Percentiles rank a stretch among this genome's conserved stretches.
phyloP scores from a whole-genome alignment of 2,329 filamentous ascomycete genomes.

The Epichloe typhina region DNA sequence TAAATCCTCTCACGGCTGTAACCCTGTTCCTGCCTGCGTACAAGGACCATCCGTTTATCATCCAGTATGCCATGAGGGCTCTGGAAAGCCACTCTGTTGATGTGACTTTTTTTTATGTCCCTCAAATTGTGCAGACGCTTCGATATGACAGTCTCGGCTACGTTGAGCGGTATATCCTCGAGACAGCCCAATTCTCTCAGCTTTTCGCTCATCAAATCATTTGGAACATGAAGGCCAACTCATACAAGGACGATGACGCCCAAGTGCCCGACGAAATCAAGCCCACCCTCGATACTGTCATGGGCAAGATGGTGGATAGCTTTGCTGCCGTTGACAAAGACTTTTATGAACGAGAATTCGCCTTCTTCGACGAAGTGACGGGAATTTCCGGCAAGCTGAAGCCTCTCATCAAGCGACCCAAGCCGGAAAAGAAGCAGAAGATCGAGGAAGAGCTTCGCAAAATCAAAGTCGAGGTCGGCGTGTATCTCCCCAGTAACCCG shows the following conservation, averaged over 20 bases:
- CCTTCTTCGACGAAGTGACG: conserved; percentile 97
- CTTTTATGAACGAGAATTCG: conserved; percentile 91
- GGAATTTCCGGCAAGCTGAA: conserved; percentile 90
- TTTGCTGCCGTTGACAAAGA: conserved; percentile 66
- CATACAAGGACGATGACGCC: conserved; percentile 92
- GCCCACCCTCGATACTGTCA: conserved; percentile 82
- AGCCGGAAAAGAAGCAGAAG: conserved; percentile 97
- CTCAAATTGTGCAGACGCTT: conserved; percentile 90
- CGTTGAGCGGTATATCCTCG: conserved; percentile 89
- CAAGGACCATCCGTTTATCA: conserved; percentile 78
- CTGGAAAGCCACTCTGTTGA: conserved; percentile 92
- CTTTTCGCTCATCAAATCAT: conserved; percentile 98
- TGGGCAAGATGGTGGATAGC: conserved; percentile 66
- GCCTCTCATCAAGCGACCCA: conserved; percentile 80
- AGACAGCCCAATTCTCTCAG: conserved; percentile 96
- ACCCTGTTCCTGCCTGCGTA: conserved; percentile 90
- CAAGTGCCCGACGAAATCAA: conserved; percentile 84
- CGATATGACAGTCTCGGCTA: conserved; percentile 90
- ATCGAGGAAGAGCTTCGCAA: conserved; percentile 97
- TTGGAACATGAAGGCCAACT: conserved; percentile 99
- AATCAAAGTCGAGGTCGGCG: conserved; percentile 92
- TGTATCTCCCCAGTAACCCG: conserved; percentile 93
- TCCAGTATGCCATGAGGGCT: conserved; percentile 94
- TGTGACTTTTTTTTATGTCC: conserved; percentile 97
- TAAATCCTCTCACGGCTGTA: conserved; percentile 85